phyloP scores from a whole-genome alignment of 1,284 basidiomycete species.

The Earliella scabrosa region DNA sequence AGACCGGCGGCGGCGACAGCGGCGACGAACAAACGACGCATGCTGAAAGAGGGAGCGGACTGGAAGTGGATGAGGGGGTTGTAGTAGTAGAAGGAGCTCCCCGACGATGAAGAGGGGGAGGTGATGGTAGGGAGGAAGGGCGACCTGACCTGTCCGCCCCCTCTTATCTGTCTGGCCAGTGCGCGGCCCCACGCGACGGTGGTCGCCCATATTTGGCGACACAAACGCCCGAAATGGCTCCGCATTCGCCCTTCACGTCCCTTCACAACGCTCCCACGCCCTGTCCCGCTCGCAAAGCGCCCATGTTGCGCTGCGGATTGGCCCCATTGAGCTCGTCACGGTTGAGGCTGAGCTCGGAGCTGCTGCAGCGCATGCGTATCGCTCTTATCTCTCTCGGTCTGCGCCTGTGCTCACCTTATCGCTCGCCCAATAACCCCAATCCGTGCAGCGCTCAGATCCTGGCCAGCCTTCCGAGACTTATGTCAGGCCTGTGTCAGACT shows the following conservation, averaged over 20 bases:
- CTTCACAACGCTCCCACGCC: conserved; percentile 6
- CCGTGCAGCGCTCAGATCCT: too few relatives aligned
- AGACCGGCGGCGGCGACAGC: conserved; percentile 37
- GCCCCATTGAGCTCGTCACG: too few relatives aligned
- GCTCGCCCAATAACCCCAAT: too few relatives aligned
- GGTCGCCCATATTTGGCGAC: conserved; percentile 16
- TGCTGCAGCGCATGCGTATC: background rate
- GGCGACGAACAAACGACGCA: conserved; percentile 41
- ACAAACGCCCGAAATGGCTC: conserved; percentile 16
- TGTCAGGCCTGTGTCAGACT: too few relatives aligned
- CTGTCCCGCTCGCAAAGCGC: background rate
- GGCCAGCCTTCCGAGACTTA: too few relatives aligned
- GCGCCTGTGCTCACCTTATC: background rate
- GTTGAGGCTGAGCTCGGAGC: too few relatives aligned
- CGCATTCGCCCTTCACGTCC: conserved; percentile 5
- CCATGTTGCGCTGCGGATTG: background rate
- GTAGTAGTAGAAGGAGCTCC: conserved; percentile 19
- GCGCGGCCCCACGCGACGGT: conserved; percentile 18
- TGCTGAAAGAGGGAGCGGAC: conserved; percentile 19
- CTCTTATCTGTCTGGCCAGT: conserved; percentile 24
- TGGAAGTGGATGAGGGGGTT: background rate
- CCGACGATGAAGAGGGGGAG: conserved; percentile 27
- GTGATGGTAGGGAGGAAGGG: conserved; percentile 27
- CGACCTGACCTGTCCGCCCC: conserved; percentile 13
- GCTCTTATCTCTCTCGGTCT: background rate